Base-by-base conservation (phyloP, 108 stramenopile species). In the Asterionellopsis glacialis region DNA sequence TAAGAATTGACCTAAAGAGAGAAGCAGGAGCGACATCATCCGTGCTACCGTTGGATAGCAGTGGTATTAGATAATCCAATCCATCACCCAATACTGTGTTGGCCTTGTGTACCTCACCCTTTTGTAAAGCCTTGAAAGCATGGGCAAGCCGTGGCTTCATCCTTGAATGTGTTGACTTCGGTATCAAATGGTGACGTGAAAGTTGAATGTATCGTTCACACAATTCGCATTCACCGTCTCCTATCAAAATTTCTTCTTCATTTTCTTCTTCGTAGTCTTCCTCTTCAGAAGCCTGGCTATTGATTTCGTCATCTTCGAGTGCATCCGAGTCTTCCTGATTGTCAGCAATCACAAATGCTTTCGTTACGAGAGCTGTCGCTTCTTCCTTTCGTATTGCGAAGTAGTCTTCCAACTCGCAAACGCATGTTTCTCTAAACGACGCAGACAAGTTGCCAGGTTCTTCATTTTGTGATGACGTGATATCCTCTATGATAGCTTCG, bases 211-310 rank as follows among this genome's bases (percentile, higher is more conserved):
- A 55, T 59, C 88, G 56, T 67, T 89, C 88, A 56, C 88, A 89
- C 16, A 89, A 59, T 61, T 81, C 75, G 38, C 88, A 89, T 77
- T 89, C 84, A 26, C 88, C 88, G 9, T 81, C 80, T 41, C 75
- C 63, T 22, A 85, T 56, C 13, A 40, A 51, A 21, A 45, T 22
- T 39, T 72, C 59, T 11, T 64, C 61, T 21, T 24, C 22, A 13
- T 57, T 69, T 9, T 48, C 62, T 9, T 48, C 62, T 16, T 58
- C 55, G 11, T 44, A 47, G 22, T 66, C 61, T 25, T 56, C 54
- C 41, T 65, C 61, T 15, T 48, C 55, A 39, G 59, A 49, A 39
- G 38, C 1, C 54, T 62, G 39, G 26, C 13, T n/a, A 16, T 6
- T 52, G 12, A 42, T 45, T 10, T 59, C 57, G 7, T 59, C 47